Percentiles rank a stretch among this genome's conserved stretches.
These are phyloP conservation scores for Vicia villosa DNA, from an alignment of 306 rosid species.

Conservation along the genomic window DNA sequence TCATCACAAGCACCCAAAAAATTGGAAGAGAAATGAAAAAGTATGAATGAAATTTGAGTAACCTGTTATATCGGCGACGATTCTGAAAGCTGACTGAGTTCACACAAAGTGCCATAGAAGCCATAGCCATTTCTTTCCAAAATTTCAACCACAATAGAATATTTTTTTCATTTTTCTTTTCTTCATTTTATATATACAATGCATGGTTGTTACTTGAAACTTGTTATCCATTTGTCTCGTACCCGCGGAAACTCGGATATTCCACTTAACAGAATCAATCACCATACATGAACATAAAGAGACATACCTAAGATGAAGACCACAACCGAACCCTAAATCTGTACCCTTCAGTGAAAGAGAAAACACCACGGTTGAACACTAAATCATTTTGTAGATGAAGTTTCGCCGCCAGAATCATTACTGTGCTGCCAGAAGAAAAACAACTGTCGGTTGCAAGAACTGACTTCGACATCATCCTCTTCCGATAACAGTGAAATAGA, in stretches of 20 bases:
- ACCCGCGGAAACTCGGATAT: constrained; percentile 38
- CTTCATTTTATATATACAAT: not conserved
- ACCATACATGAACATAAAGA: too few relatives aligned
- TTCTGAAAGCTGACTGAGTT: constrained; percentile 48
- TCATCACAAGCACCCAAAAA: not conserved
- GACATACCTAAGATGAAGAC: too few relatives aligned
- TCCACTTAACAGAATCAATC: constrained; percentile 15
- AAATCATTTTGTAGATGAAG: too few relatives aligned
- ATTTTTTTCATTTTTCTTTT: not conserved
- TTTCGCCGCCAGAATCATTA: too few relatives aligned
- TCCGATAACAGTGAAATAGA: too few relatives aligned
- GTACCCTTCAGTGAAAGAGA: too few relatives aligned
- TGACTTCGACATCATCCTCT: too few relatives aligned
- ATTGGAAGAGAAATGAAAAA: not conserved
- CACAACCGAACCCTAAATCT: too few relatives aligned
- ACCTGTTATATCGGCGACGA: constrained; percentile 56
- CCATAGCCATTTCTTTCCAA: constrained; percentile 48
- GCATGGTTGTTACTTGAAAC: constrained; percentile 6
- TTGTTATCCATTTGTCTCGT: not conserved
- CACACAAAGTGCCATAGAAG: constrained; percentile 53
- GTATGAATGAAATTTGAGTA: too few relatives aligned
- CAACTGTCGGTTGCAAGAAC: too few relatives aligned
- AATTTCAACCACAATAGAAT: not conserved
- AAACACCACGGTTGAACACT: too few relatives aligned
- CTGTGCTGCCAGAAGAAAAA: too few relatives aligned